Percentiles rank a stretch among this genome's conserved stretches.
These are phyloP conservation scores for Cordyceps militaris DNA, from an alignment of 2,329 filamentous ascomycete genomes.

Conservation along the genomic window DNA sequence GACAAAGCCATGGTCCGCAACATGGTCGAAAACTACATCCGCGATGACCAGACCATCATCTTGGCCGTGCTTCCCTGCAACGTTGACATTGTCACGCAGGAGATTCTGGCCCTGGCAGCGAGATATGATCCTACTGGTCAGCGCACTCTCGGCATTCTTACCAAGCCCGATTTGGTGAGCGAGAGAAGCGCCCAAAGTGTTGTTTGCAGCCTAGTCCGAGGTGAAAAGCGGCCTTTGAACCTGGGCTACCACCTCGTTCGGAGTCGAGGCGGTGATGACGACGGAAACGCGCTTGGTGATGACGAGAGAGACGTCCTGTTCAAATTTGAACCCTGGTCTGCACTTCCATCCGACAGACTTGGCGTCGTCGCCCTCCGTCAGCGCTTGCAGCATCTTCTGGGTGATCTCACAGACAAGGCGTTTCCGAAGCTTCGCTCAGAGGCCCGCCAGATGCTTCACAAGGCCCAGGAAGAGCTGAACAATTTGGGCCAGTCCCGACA, in stretches of 20 bases:
- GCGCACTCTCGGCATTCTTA: slow-evolving; percentile 38
- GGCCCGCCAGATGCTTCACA: slow-evolving; percentile 11
- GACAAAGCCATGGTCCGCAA: slow-evolving; percentile 39
- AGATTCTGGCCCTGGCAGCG: slow-evolving; percentile 35
- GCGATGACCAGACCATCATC: slow-evolving; percentile 37
- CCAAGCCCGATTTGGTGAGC: slow-evolving; percentile 37
- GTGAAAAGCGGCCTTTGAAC: slow-evolving; percentile 16
- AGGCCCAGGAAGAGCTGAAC: slow-evolving; percentile 10
- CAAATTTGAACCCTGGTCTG: neutral
- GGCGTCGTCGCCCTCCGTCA: slow-evolving; percentile 20
- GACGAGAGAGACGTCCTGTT: neutral
- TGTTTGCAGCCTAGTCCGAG: slow-evolving; percentile 15
- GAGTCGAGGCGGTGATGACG: slow-evolving; percentile 21
- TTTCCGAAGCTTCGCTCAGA: slow-evolving; percentile 23
- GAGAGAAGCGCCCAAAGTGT: slow-evolving; percentile 16
- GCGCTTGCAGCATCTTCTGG: slow-evolving; percentile 21
- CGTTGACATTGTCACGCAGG: slow-evolving; percentile 38
- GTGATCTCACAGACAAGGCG: slow-evolving; percentile 22
- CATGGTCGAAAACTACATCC: slow-evolving; percentile 42
- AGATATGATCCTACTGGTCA: slow-evolving; percentile 28
- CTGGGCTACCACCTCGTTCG: slow-evolving; percentile 21
- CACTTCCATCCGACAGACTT: slow-evolving; percentile 18
- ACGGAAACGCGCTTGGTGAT: neutral
- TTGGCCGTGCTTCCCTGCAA: slow-evolving; percentile 33
- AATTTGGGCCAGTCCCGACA: slow-evolving; percentile 14